Percentiles rank a stretch among this genome's conserved stretches.
phyloP scores from a whole-genome alignment of 2,329 filamentous ascomycete genomes.

The Ascochyta viciae-villosae region DNA sequence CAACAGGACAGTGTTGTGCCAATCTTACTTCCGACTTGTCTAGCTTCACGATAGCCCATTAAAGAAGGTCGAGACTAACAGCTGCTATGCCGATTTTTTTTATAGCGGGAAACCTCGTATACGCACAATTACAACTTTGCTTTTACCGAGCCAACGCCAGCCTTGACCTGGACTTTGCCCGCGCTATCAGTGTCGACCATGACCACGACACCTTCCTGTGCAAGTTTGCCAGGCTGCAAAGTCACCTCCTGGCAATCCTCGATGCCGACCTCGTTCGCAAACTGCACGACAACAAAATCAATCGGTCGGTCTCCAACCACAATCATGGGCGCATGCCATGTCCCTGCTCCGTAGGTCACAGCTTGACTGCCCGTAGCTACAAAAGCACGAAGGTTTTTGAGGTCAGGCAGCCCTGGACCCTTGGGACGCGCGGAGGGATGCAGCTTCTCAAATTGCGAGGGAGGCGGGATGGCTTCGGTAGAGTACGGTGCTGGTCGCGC shows the following conservation, averaged over 20 bases:
- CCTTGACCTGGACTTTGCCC: conserved; percentile 45
- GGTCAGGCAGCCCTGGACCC: conserved; percentile 72
- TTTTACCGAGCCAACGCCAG: conserved; percentile 42
- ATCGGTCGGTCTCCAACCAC: conserved; percentile 74
- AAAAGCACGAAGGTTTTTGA: conserved; percentile 75
- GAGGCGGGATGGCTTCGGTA: conserved; percentile 55
- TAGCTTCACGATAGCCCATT: too few relatives aligned
- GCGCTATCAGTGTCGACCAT: conserved; percentile 41
- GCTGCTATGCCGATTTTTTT: too few relatives aligned
- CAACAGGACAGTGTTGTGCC: too few relatives aligned
- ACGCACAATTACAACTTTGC: conserved; percentile 32
- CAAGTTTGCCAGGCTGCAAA: conserved; percentile 41
- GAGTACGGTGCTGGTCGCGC: conserved; percentile 57
- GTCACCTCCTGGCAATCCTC: conserved; percentile 90
- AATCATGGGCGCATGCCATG: conserved; percentile 97
- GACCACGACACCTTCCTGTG: conserved; percentile 45
- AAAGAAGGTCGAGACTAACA: too few relatives aligned
- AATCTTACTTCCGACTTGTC: too few relatives aligned
- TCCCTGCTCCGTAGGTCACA: conserved; percentile 89
- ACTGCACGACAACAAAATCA: conserved; percentile 86
- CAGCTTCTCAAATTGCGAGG: conserved; percentile 35
- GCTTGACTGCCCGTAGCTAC: conserved; percentile 79
- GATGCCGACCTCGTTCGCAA: conserved; percentile 77
- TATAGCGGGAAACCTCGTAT: too few relatives aligned
- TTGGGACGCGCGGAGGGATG: conserved; percentile 49